Conservation (phyloP, 495 filamentous ascomycete genomes). For the Xylaria nigripes region DNA sequence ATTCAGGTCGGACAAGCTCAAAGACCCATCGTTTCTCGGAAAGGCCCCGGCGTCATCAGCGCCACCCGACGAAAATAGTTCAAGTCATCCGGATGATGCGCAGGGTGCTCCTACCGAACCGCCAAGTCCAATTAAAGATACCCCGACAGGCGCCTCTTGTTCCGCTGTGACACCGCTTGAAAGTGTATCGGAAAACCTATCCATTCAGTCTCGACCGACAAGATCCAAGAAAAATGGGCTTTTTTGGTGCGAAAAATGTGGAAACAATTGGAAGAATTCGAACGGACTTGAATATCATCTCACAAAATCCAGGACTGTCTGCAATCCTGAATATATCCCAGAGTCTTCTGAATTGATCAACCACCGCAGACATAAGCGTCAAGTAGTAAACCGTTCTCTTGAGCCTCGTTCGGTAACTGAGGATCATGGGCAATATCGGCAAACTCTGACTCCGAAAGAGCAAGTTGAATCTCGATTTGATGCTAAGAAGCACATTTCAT, state of each 20-base stretch:
- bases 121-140: not conserved
- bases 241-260: constrained; percentile 39
- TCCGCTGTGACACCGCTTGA: not conserved
- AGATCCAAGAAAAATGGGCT: constrained; percentile 7
- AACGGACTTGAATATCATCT: constrained; percentile 47
- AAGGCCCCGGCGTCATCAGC: not conserved
- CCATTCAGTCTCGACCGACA: not conserved
- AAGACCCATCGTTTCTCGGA: constrained; percentile 16
- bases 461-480: not conserved
- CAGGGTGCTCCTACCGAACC: not conserved
- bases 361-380: constrained; percentile 17
- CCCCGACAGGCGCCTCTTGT: not conserved
- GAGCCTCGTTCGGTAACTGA: constrained; percentile 11
- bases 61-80: not conserved
- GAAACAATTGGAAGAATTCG: constrained; percentile 43
- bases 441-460: not conserved
- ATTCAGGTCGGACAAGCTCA: constrained; percentile 27
- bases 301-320: constrained; percentile 37
- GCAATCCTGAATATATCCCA: constrained; percentile 43
- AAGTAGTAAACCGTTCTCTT: constrained; percentile 27
- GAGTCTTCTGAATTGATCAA: constrained; percentile 15
- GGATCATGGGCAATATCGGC: constrained; percentile 12
- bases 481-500: not conserved
- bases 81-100: not conserved
- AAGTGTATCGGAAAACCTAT: not conserved